These are phyloP conservation scores for Blastobotrys muscicola DNA, from an alignment of 805 yeast genomes.

Conservation along the genomic window DNA sequence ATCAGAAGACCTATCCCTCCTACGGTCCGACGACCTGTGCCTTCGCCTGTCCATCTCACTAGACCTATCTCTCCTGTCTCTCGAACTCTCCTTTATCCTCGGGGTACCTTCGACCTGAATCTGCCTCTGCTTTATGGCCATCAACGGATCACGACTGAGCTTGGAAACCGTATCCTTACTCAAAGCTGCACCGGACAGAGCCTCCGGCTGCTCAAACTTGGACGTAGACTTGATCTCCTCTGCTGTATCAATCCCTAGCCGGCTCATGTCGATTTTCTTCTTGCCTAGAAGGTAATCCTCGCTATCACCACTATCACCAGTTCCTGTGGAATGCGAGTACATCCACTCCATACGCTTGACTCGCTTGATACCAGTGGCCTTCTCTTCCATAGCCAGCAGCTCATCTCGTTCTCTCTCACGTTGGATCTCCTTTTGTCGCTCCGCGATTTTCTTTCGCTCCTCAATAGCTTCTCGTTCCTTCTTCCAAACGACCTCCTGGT, in stretches of 20 bases:
- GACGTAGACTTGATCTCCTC: background rate
- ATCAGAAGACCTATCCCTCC: background rate
- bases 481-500: constrained; percentile 78
- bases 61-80: constrained; percentile 6
- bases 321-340: constrained; percentile 48
- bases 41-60: background rate
- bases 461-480: constrained; percentile 66
- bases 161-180: constrained; percentile 8
- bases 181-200: constrained; percentile 1
- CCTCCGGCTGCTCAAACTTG: background rate
- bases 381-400: constrained; percentile 38
- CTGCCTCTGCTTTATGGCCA: constrained; percentile 30
- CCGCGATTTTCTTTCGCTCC: constrained; percentile 57
- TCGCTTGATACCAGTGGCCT: constrained; percentile 30
- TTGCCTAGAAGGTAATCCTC: constrained; percentile 49
- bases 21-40: too few relatives aligned
- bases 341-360: constrained; percentile 69
- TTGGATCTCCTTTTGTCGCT: constrained; percentile 52
- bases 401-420: constrained; percentile 54
- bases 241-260: constrained; percentile 1
- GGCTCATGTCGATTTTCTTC: constrained; percentile 32
- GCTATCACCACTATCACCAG: constrained; percentile 30
- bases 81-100: constrained; percentile 4
- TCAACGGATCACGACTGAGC: constrained; percentile 42
- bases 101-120: constrained; percentile 6